Conservation (phyloP, 2,329 filamentous ascomycete species). For the Phyllosticta citriasiana region DNA sequence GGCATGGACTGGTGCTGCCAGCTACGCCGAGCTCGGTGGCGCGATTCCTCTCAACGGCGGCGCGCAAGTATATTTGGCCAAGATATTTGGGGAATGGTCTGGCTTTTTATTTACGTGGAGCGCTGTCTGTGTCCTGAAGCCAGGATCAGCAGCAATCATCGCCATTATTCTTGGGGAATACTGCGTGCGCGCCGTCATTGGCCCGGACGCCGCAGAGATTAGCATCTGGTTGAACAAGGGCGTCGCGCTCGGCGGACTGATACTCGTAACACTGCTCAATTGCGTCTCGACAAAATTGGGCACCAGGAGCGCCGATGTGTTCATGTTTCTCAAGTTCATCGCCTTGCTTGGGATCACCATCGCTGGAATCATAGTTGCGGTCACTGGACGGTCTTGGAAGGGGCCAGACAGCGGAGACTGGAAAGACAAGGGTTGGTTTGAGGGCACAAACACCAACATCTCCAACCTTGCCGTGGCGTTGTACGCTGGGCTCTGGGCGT, state of each 20-base stretch:
- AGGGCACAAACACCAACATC: slow-evolving; percentile 66
- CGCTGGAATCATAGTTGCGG: slow-evolving; percentile 78
- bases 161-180: slow-evolving; percentile 98
- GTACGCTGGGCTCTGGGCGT: slow-evolving; percentile 95
- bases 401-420: slow-evolving; percentile 71
- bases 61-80: slow-evolving; percentile 84
- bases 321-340: slow-evolving; percentile 96
- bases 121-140: slow-evolving; percentile 86
- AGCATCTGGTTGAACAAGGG: slow-evolving; percentile 85
- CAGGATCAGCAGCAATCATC: slow-evolving; percentile 86
- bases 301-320: slow-evolving; percentile 76
- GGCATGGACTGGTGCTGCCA: slow-evolving; percentile 91
- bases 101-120: slow-evolving; percentile 97
- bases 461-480: slow-evolving; percentile 88
- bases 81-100: slow-evolving; percentile 88
- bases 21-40: slow-evolving; percentile 90
- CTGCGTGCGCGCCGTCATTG: slow-evolving; percentile 75
- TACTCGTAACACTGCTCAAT: slow-evolving; percentile 73
- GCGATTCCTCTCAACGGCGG: slow-evolving; percentile 94
- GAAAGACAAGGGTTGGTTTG: slow-evolving; percentile 83
- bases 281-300: slow-evolving; percentile 83
- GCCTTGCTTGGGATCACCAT: slow-evolving; percentile 79
- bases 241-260: slow-evolving; percentile 67
- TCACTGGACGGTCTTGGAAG: slow-evolving; percentile 70
- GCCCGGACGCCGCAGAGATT: slow-evolving; percentile 71